Percentiles rank a stretch among this genome's conserved stretches.
Evolutionary conservation across 257 asterid genomes (phyloP).

Genomic region (Primulina huaijiensis): DNA sequence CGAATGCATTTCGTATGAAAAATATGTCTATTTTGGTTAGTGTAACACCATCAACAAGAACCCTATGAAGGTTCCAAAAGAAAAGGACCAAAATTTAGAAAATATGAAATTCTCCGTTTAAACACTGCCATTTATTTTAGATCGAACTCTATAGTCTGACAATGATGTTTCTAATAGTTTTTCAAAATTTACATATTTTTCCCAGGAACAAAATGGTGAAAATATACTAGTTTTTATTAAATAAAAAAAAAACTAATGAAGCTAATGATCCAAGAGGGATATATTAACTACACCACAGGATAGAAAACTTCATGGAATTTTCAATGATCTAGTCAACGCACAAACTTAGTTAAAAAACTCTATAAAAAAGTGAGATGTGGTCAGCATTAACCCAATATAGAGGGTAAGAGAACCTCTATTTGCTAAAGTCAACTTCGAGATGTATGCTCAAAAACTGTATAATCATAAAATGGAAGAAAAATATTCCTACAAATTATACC

Average conservation of each 20-base stretch:
- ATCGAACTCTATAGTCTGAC: not conserved
- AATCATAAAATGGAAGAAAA: not conserved
- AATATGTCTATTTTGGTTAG: not conserved
- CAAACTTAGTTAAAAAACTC: not conserved
- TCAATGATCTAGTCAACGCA: not conserved
- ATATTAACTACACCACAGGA: not conserved
- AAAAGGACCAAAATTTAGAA: not conserved
- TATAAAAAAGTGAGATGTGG: too few species aligned
- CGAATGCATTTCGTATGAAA: not conserved
- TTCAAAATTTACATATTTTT: too few species aligned
- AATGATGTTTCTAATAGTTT: not conserved
- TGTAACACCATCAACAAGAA: not conserved
- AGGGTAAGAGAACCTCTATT: not conserved
- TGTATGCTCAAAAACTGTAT: not conserved
- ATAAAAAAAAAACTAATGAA: not conserved
- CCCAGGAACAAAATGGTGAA: not conserved
- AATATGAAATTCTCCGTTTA: not conserved
- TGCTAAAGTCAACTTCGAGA: not conserved
- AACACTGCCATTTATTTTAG: too few species aligned
- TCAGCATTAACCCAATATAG: not conserved
- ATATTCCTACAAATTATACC: constrained; percentile 35
- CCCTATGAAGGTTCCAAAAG: not conserved
- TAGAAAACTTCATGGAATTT: too few species aligned
- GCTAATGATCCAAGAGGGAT: not conserved
- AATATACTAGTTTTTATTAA: not conserved